A percentile compares a stretch with the other conserved stretches of the same genome.
These are phyloP conservation scores for Rhizopogon roseolus DNA, from an alignment of 768 basidiomycete species.

Conservation along the genomic window DNA sequence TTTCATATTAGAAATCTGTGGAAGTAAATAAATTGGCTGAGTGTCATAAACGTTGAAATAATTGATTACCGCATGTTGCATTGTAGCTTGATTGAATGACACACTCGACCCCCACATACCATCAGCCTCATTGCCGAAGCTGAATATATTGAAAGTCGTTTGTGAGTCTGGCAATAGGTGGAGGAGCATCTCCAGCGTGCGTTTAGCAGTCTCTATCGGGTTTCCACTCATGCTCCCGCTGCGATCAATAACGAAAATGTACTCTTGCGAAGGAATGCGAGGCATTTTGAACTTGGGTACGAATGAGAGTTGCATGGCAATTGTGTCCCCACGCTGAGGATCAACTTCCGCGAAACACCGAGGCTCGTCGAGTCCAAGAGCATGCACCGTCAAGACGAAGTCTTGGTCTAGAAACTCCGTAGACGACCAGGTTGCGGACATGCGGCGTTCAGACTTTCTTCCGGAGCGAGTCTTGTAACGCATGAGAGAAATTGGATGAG, in stretches of 20 bases:
- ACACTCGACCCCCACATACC: conserved; percentile 33
- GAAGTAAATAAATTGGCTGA: conserved; percentile 7
- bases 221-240: conserved; percentile 46
- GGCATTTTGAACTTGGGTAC: conserved; percentile 47
- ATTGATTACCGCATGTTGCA: conserved; percentile 33
- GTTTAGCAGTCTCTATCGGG: conserved; percentile 43
- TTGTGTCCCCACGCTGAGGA: conserved; percentile 19
- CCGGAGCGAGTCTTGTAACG: conserved; percentile 31
- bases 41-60: background rate
- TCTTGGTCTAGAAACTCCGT: conserved; percentile 38
- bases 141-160: conserved; percentile 54
- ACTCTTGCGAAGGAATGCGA: conserved; percentile 44
- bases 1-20: conserved; percentile 36
- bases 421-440: conserved; percentile 36
- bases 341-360: conserved; percentile 52
- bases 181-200: conserved; percentile 42
- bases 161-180: conserved; percentile 39
- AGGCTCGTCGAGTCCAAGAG: conserved; percentile 46
- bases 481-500: conserved; percentile 33
- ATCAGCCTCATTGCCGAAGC: conserved; percentile 35
- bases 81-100: conserved; percentile 22
- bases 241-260: conserved; percentile 56
- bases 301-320: conserved; percentile 51
- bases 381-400: conserved; percentile 46
- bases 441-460: conserved; percentile 34